A percentile compares a stretch with the other conserved stretches of the same genome.
These are phyloP conservation scores for Fusarium verrucosum DNA, from an alignment of 2,329 filamentous ascomycete species.

Conservation along the genomic window DNA sequence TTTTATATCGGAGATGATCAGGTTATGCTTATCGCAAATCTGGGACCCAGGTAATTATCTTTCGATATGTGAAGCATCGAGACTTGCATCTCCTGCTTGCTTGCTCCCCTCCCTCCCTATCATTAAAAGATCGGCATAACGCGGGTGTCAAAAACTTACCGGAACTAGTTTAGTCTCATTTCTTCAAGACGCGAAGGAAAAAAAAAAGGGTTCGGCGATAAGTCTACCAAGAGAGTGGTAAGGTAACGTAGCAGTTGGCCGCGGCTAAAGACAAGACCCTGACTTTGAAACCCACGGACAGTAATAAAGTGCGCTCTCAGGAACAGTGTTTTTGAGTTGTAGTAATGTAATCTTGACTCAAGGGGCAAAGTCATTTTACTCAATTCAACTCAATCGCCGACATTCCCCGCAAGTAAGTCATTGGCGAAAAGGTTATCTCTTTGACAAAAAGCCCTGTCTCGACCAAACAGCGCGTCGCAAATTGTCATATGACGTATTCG, in stretches of 20 bases:
- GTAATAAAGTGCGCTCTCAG: constrained; percentile 8
- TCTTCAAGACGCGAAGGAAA: background rate
- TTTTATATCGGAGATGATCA: background rate
- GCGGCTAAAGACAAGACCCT: constrained; percentile 6
- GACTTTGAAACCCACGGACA: constrained; percentile 15
- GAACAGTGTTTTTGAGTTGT: too few relatives aligned
- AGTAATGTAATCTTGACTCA: constrained; percentile 27
- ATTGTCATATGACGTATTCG: constrained; percentile 24
- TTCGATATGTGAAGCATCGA: background rate
- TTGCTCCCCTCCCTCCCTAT: background rate
- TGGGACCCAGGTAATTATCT: background rate
- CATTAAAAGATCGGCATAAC: background rate
- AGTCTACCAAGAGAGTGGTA: constrained; percentile 18
- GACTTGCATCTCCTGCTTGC: background rate
- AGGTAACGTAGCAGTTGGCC: constrained; percentile 12
- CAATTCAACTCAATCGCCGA: background rate
- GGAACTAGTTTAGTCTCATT: background rate
- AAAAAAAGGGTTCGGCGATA: background rate
- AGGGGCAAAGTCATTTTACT: constrained; percentile 34
- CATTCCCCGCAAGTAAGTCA: constrained; percentile 18
- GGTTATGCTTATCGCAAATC: background rate
- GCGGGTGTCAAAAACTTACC: background rate
- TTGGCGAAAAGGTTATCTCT: constrained; percentile 16
- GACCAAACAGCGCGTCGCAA: constrained; percentile 5
- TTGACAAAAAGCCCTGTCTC: background rate